These are phyloP conservation scores for Boletus rubescentipes DNA, from an alignment of 768 basidiomycete species.

Conservation along the genomic window DNA sequence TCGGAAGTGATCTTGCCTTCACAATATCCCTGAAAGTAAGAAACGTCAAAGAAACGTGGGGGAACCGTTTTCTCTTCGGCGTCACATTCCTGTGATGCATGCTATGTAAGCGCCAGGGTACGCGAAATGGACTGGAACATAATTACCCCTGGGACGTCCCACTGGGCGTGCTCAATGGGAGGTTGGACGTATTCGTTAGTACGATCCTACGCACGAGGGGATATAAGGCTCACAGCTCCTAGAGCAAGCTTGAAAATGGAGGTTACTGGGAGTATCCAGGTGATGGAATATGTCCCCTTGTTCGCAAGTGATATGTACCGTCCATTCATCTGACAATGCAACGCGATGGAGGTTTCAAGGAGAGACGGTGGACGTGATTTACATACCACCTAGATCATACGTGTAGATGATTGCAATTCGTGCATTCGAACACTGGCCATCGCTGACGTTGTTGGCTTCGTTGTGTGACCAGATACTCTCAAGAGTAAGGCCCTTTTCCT, in stretches of 20 bases:
- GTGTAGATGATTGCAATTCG: slow-evolving; percentile 26
- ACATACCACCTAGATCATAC: slow-evolving; percentile 21
- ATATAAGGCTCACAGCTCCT: slow-evolving; percentile 20
- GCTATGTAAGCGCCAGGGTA: background rate
- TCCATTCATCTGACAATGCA: slow-evolving; percentile 22
- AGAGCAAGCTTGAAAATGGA: slow-evolving; percentile 16
- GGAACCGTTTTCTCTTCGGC: slow-evolving; percentile 24
- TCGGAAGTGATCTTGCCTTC: slow-evolving; percentile 23
- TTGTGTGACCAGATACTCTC: slow-evolving; percentile 27
- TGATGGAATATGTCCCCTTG: slow-evolving; percentile 9
- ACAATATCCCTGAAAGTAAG: slow-evolving; percentile 27
- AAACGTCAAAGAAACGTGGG: slow-evolving; percentile 16
- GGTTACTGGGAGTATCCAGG: slow-evolving; percentile 10
- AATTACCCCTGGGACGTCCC: background rate
- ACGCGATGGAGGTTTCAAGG: background rate
- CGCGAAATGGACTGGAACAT: background rate
- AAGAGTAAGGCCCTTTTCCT: slow-evolving; percentile 23
- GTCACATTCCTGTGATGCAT: slow-evolving; percentile 17
- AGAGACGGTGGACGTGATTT: background rate
- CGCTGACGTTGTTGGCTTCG: slow-evolving; percentile 20
- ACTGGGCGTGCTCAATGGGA: slow-evolving; percentile 21
- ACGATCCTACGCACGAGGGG: too few relatives aligned
- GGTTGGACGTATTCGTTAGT: slow-evolving; percentile 10
- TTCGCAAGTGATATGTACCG: slow-evolving; percentile 27
- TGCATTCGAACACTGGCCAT: slow-evolving; percentile 24